These are phyloP conservation scores for bread wheat (Triticum aestivum) DNA, from an alignment of 176 grass and related monocot genomes.

Conservation along the genomic window DNA sequence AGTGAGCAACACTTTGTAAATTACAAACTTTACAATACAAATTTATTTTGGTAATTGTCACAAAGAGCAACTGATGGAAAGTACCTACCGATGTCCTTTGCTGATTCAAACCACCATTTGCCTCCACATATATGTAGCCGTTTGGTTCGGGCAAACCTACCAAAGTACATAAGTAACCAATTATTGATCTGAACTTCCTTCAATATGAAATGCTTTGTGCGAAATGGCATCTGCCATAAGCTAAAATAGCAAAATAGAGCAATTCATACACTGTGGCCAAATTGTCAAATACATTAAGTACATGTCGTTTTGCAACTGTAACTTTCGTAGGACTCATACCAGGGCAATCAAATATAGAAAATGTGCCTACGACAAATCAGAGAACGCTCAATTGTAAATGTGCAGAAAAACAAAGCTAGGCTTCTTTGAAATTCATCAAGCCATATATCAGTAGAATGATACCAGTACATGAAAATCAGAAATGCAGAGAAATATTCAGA, in stretches of 20 bases:
- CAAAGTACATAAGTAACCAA: constrained; percentile 8
- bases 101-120: constrained; percentile 98
- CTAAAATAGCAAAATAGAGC: neutral
- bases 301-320: neutral
- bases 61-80: neutral
- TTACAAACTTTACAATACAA: neutral
- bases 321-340: neutral
- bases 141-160: constrained; percentile 88
- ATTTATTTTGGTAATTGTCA: constrained; percentile 2
- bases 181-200: constrained; percentile 30
- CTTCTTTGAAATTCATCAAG: neutral
- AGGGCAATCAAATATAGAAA: neutral
- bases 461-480: constrained; percentile 9
- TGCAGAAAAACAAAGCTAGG: neutral
- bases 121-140: constrained; percentile 95
- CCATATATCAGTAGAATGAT: neutral
- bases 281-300: constrained; percentile 5
- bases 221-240: neutral
- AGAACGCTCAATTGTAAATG: neutral
- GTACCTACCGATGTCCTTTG: constrained; percentile 87
- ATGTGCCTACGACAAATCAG: neutral
- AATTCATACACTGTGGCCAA: neutral
- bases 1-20: neutral
- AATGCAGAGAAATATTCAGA: neutral
- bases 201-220: constrained; percentile 5